Percentiles rank a stretch among this genome's conserved stretches.
Evolutionary conservation across 139 green algal species (phyloP).

Genomic region (Tetradesmus obliquus): DNA sequence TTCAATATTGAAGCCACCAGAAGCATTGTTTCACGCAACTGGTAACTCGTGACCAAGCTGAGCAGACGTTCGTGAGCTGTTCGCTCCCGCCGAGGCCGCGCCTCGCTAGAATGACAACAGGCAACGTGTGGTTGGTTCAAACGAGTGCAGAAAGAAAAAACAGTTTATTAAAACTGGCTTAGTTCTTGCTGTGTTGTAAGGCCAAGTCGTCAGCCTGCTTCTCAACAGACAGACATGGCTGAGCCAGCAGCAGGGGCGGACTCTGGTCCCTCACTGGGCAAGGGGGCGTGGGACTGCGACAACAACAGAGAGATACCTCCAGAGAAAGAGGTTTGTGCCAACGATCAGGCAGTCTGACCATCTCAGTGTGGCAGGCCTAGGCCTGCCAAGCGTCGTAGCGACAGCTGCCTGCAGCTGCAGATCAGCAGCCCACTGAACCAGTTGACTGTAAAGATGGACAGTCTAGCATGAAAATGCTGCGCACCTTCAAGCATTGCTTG

Average conservation of each 20-base stretch:
- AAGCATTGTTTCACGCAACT: background rate
- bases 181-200: background rate
- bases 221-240: background rate
- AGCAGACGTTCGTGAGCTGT: background rate
- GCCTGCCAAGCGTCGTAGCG: background rate
- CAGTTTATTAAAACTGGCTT: no score
- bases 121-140: background rate
- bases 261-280: conserved; percentile 76
- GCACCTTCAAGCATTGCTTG: no score
- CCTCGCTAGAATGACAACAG: background rate
- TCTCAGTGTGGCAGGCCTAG: background rate
- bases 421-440: background rate
- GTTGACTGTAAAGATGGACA: background rate
- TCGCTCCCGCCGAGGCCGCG: background rate
- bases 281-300: conserved; percentile 97
- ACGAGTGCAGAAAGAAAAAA: no score
- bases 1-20: background rate
- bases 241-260: conserved; percentile 31
- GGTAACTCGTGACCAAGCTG: no score
- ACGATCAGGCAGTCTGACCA: no score
- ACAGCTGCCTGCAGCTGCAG: background rate
- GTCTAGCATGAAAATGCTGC: no score
- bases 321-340: conserved; percentile 83
- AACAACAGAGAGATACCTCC: conserved; percentile 82
- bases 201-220: background rate